These are phyloP conservation scores for Ascodesmis nigricans DNA, from an alignment of 495 filamentous ascomycete species.

Conservation along the genomic window DNA sequence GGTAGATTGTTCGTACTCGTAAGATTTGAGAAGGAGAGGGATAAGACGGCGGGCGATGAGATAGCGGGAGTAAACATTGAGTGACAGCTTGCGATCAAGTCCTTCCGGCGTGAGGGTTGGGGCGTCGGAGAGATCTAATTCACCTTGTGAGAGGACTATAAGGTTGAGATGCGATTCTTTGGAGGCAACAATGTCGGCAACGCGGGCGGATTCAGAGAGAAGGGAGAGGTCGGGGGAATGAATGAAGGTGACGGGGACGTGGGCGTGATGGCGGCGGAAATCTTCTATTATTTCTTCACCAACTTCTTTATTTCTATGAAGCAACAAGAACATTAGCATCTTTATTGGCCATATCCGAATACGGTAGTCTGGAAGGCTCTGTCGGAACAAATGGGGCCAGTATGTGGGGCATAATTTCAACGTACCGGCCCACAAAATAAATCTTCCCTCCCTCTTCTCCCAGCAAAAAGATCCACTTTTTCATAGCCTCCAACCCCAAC, in stretches of 20 bases:
- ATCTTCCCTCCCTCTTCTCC: no score
- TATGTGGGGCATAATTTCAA: no score
- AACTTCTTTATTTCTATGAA: no score
- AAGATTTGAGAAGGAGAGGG: slow-evolving; percentile 28
- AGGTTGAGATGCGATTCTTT: slow-evolving; percentile 39
- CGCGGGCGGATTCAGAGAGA: slow-evolving; percentile 35
- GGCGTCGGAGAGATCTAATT: slow-evolving; percentile 22
- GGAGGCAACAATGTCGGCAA: slow-evolving; percentile 32
- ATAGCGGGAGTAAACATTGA: slow-evolving; percentile 41
- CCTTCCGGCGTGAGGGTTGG: slow-evolving; percentile 34
- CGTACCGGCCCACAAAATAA: background rate
- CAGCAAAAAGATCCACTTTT: no score
- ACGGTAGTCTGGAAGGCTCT: no score
- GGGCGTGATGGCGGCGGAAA: no score
- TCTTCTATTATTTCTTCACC: no score
- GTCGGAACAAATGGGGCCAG: no score
- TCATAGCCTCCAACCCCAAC: no score
- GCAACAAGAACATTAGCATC: no score
- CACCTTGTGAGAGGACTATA: slow-evolving; percentile 34
- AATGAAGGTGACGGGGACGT: slow-evolving; percentile 33
- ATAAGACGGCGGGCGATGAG: slow-evolving; percentile 43
- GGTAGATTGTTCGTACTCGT: slow-evolving; percentile 20
- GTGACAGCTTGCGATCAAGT: slow-evolving; percentile 30
- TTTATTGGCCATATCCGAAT: no score
- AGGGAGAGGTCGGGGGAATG: slow-evolving; percentile 33